Evolutionary conservation across 1,284 basidiomycete species (phyloP).

Genomic region (Rhodotorula glutinis): DNA sequence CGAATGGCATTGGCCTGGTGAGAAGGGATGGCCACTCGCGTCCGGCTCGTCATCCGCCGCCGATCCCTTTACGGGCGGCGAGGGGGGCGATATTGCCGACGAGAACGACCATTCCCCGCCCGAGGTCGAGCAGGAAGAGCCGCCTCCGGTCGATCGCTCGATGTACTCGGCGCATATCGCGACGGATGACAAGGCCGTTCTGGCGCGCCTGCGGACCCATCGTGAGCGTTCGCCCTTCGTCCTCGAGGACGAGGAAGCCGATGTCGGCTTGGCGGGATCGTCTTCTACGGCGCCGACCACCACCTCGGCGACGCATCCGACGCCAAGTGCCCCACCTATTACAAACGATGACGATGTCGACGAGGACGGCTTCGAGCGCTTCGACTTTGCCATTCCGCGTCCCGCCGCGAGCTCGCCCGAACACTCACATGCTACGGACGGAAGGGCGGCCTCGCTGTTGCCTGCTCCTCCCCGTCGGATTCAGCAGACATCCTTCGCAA

Average conservation of each 20-base stretch:
- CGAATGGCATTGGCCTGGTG: conserved; percentile 37
- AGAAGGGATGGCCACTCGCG: conserved; percentile 21
- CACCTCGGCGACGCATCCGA: background rate
- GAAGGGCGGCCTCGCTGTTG: background rate
- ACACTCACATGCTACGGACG: background rate
- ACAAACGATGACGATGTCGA: conserved; percentile 22
- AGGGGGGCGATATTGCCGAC: background rate
- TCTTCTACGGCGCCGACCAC: background rate
- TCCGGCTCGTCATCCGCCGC: background rate
- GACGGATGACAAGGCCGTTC: conserved; percentile 39
- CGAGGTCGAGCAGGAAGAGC: background rate
- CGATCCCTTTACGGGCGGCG: background rate
- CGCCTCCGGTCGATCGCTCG: conserved; percentile 16
- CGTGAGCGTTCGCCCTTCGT: conserved; percentile 1
- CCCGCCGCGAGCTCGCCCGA: background rate
- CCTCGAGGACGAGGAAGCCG: background rate
- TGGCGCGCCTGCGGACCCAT: conserved; percentile 21
- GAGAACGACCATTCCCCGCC: too few relatives aligned
- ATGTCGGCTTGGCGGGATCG: background rate
- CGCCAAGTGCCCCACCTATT: conserved; percentile 6
- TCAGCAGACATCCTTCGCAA: background rate
- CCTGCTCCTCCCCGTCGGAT: conserved; percentile 3
- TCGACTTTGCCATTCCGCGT: background rate
- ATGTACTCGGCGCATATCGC: conserved; percentile 34
- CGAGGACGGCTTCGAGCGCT: conserved; percentile 34